A percentile compares a stretch with the other conserved stretches of the same genome.
Evolutionary conservation across 2,329 filamentous ascomycete genomes (phyloP).

Genomic region (Aspergillus ochraceus): DNA sequence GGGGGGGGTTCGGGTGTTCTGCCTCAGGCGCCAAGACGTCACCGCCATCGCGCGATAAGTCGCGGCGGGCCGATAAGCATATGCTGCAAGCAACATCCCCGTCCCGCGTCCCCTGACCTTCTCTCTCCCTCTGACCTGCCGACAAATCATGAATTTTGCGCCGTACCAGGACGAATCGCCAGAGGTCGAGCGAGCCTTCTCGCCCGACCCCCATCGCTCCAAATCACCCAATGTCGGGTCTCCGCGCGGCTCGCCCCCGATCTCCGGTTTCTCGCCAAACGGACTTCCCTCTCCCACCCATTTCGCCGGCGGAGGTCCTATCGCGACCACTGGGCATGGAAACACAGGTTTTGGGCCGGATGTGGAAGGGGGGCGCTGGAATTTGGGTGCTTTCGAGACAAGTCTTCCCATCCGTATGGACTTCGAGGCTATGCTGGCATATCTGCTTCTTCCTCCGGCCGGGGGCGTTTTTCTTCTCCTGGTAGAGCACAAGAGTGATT

Average conservation of each 20-base stretch:
- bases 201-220: slow-evolving; percentile 54
- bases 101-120: not conserved
- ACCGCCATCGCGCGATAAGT: slow-evolving; percentile 10
- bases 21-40: slow-evolving; percentile 23
- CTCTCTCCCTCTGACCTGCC: slow-evolving; percentile 6
- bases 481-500: slow-evolving; percentile 92
- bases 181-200: slow-evolving; percentile 77
- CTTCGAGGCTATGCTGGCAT: slow-evolving; percentile 87
- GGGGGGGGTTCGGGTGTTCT: not conserved
- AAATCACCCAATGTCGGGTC: slow-evolving; percentile 57
- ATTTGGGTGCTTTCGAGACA: slow-evolving; percentile 80
- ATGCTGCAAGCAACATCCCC: not conserved
- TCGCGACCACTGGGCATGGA: slow-evolving; percentile 33
- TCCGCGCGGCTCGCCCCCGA: slow-evolving; percentile 52
- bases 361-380: slow-evolving; percentile 57
- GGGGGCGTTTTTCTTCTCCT: slow-evolving; percentile 83
- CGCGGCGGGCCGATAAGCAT: slow-evolving; percentile 6
- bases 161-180: slow-evolving; percentile 94
- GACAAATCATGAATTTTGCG: slow-evolving; percentile 77
- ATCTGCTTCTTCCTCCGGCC: slow-evolving; percentile 78
- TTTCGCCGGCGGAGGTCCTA: slow-evolving; percentile 34
- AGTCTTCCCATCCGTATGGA: slow-evolving; percentile 83
- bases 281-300: slow-evolving; percentile 42
- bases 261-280: slow-evolving; percentile 45
- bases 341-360: slow-evolving; percentile 43